Evolutionary conservation across 2,329 filamentous ascomycete genomes (phyloP), one percentile per base, ranked within the genome.

Genomic region (Aspergillus proliferans): DNA sequence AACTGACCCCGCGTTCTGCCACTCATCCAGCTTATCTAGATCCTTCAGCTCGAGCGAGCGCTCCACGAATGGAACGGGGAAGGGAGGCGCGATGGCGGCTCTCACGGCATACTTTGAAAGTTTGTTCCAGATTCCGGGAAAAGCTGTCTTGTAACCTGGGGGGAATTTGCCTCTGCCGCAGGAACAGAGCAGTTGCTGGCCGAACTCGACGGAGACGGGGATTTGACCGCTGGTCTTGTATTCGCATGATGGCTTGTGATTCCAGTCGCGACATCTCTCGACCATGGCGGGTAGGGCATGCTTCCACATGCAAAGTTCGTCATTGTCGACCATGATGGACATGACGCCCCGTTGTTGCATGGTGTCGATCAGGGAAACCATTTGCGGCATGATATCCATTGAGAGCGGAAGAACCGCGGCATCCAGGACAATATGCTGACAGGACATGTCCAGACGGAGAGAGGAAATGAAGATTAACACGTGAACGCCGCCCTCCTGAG

Each of bases 371-470:
- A 19, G 7, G 4, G 38, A 15, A 12, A 40, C 6, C 38, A 40
- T 40, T 3, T 40, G 9, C 9, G 38, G 18, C n/a, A 40, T 40
- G 38, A 40, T 40, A 19, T 40, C 38, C 9, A 40, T 4, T 3
- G 38, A 40, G 14, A 47, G n/a, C 6, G 45, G 45, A 4, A 47
- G 22, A 10, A 42, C 38, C 0, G 45, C 45, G 3, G 34, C 36
- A 30, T 47, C 45, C 7, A 47, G 45, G 9, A 47, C 45, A 26
- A 47, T 22, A 19, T 26, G 36, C 10, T 47, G 45, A 24, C 22
- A 39, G 3, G 45, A 41, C 14, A 41, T 39, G 15, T 47, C 45
- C 34, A 47, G 14, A 9, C 45, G 33, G 18, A 47, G 22, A 19
- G 36, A 26, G 2, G 45, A 21, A 6, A 38, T 21, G 24, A 47